Percentiles rank a stretch among this genome's conserved stretches.
These are phyloP conservation scores for Ensete ventricosum DNA, from an alignment of 176 grass and related monocot species.

Conservation along the genomic window DNA sequence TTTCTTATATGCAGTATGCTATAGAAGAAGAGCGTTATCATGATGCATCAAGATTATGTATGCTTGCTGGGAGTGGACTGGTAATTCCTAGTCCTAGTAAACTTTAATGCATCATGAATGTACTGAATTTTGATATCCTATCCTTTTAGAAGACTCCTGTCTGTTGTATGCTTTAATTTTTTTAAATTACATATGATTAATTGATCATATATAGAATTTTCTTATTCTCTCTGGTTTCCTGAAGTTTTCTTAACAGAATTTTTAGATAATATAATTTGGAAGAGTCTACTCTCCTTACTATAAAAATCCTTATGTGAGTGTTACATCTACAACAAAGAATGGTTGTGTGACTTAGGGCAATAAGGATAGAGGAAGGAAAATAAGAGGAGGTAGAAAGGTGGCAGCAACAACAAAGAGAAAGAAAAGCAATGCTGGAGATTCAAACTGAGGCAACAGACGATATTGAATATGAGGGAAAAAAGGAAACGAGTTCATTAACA, in stretches of 20 bases:
- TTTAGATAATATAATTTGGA: background rate
- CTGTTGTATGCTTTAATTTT: background rate
- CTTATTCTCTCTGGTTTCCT: background rate
- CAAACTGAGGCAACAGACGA: background rate
- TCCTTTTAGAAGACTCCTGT: background rate
- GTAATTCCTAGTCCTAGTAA: conserved; percentile 28
- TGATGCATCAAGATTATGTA: conserved; percentile 74
- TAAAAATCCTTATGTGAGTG: background rate
- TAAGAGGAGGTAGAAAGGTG: background rate
- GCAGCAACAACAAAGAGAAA: background rate
- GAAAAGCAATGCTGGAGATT: background rate
- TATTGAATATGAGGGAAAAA: background rate
- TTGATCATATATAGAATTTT: background rate
- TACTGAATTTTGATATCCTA: background rate
- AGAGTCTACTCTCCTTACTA: background rate
- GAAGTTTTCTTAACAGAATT: background rate
- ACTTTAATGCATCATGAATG: background rate
- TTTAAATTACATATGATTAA: background rate
- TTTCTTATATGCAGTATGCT: conserved; percentile 33
- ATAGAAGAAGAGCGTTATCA: conserved; percentile 78
- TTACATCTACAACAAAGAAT: background rate
- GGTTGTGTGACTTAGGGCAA: background rate
- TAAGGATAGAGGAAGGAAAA: background rate
- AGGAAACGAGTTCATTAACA: background rate
- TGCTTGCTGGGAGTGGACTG: conserved; percentile 62